Evolutionary conservation across 306 rosid species (phyloP).

Genomic region (Corylus heterophylla): DNA sequence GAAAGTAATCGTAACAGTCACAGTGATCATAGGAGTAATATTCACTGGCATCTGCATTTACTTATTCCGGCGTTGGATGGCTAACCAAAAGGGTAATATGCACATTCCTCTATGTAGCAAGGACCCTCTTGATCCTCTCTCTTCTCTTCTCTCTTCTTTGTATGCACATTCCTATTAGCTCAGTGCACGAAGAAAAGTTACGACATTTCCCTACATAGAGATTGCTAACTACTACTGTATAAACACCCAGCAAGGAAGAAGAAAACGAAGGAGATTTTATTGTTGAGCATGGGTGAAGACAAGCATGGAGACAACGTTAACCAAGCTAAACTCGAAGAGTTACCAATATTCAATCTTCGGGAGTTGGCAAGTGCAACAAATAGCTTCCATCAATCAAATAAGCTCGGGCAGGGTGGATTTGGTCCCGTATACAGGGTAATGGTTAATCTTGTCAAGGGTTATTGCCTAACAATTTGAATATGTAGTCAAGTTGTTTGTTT

Average conservation of each 20-base stretch:
- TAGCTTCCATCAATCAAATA: no score
- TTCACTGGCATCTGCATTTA: neutral
- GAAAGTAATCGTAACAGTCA: neutral
- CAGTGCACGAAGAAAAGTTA: neutral
- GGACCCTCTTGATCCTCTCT: no score
- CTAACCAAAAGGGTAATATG: neutral
- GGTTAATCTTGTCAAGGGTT: no score
- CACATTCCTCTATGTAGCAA: neutral
- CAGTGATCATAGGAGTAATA: neutral
- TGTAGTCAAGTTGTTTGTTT: no score
- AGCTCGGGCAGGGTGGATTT: no score
- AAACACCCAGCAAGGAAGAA: neutral
- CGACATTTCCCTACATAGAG: neutral
- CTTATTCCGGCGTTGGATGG: conserved; percentile 8
- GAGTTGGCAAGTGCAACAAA: neutral
- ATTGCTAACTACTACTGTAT: neutral
- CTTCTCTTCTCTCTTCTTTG: neutral
- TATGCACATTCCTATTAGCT: conserved; percentile 11
- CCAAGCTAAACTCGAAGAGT: neutral
- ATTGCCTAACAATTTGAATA: no score
- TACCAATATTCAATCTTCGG: neutral
- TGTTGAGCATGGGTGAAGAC: neutral
- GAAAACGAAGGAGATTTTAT: neutral
- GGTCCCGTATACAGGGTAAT: no score
- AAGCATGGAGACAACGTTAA: neutral